Percentiles rank a stretch among this genome's conserved stretches.
Evolutionary conservation across 352 stramenopile genomes (phyloP).

Genomic region (Phytopythium cucurbitacearum): DNA sequence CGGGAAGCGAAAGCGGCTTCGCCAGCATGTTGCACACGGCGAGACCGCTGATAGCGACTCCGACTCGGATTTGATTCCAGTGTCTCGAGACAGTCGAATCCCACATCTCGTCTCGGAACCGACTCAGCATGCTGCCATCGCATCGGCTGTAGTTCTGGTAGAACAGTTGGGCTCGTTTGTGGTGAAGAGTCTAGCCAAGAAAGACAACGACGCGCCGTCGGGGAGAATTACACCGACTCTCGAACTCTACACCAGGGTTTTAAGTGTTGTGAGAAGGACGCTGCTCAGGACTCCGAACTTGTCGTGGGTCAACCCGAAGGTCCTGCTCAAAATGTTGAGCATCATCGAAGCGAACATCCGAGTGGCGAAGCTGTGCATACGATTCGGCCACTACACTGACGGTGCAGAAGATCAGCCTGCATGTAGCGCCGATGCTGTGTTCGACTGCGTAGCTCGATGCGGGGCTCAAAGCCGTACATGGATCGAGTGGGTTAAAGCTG

Average conservation of each 20-base stretch:
- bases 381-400: background rate
- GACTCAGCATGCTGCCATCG: slow-evolving; percentile 27
- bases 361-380: slow-evolving; percentile 24
- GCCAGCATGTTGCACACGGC: slow-evolving; percentile 3
- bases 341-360: slow-evolving; percentile 41
- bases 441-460: slow-evolving; percentile 10
- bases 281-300: slow-evolving; percentile 28
- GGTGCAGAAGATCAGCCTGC: background rate
- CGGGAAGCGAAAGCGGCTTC: slow-evolving; percentile 9
- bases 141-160: slow-evolving; percentile 26
- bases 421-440: slow-evolving; percentile 1
- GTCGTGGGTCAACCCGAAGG: slow-evolving; percentile 28
- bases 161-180: slow-evolving; percentile 16
- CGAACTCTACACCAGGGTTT: slow-evolving; percentile 7
- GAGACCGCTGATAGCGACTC: slow-evolving; percentile 17
- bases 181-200: background rate
- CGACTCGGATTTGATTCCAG: background rate
- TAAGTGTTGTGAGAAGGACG: slow-evolving; percentile 21
- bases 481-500: slow-evolving; percentile 34
- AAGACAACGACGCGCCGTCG: background rate
- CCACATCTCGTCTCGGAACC: slow-evolving; percentile 31
- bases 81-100: slow-evolving; percentile 6
- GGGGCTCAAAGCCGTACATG: slow-evolving; percentile 21
- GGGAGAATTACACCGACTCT: too few species aligned
- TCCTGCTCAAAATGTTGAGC: slow-evolving; percentile 39